phyloP scores from a whole-genome alignment of 2,329 filamentous ascomycete species.

The Penicillium aurantiogriseum region DNA sequence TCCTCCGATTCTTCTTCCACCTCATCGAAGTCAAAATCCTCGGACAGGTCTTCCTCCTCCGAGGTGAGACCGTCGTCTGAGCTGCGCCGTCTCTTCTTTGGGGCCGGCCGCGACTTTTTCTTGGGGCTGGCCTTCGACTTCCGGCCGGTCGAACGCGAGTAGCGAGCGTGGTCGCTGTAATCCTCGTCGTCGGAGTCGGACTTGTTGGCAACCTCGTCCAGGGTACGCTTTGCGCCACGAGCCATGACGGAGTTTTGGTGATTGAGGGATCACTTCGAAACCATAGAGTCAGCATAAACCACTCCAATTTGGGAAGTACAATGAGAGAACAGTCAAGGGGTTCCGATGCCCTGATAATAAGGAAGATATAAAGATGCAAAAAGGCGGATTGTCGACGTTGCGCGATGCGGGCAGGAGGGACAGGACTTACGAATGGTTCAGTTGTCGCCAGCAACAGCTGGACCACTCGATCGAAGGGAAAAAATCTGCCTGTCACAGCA shows the following conservation, averaged over 20 bases:
- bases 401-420: slow-evolving; percentile 7
- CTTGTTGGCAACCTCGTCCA: slow-evolving; percentile 45
- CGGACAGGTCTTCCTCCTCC: slow-evolving; percentile 40
- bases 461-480: slow-evolving; percentile 1
- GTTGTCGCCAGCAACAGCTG: slow-evolving; percentile 13
- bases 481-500: not conserved
- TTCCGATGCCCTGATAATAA: not conserved
- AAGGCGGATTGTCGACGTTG: not conserved
- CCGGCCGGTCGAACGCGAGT: slow-evolving; percentile 26
- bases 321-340: not conserved
- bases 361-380: not conserved
- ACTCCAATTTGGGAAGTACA: not conserved
- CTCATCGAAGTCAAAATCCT: slow-evolving; percentile 46
- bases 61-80: slow-evolving; percentile 47
- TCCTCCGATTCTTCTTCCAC: slow-evolving; percentile 44
- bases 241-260: slow-evolving; percentile 29
- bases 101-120: slow-evolving; percentile 35
- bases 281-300: slow-evolving; percentile 5
- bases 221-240: slow-evolving; percentile 38
- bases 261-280: slow-evolving; percentile 7
- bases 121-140: slow-evolving; percentile 31
- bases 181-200: slow-evolving; percentile 49
- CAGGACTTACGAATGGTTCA: slow-evolving; percentile 10
- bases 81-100: slow-evolving; percentile 45
- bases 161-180: slow-evolving; percentile 40